Evolutionary conservation across 1,284 basidiomycete species (phyloP), one percentile per base, ranked within the genome.

Genomic region (Xanthoconium separans): DNA sequence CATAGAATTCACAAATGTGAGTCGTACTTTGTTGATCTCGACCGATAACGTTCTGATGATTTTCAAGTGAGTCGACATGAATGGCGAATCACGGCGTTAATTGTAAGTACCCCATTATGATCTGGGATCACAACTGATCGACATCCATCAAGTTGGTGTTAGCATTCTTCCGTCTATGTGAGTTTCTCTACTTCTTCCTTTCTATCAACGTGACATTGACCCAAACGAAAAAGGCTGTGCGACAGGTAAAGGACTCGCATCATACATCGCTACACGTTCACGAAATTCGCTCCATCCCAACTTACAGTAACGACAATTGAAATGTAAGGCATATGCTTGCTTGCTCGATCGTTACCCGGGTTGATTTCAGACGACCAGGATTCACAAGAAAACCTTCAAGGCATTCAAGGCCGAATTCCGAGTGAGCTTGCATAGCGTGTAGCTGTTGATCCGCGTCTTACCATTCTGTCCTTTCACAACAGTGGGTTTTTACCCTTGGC

Each of bases 401-500:
- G 58, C 51, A 6, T 72, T 72, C 54, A 70, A 56, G 50, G 54
- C 50, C 7, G 31, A 60, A 11, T 66, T 65, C 20, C 51, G 58
- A 53, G 69, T 71, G 36, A 56, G 69, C 6, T 49, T 22, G 10
- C 5, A 5, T 27, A 4, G 2, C 6, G 15, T 30, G 16, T 27
- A 20, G 18, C 13, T 16, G n/a, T 4, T 18, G 9, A 46, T 42
- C n/a, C 22, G 16, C 13, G 18, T 36, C 50, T 49, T 46, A 57
- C 18, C 7, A 27, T 7, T 31, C 15, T 27, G 4, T 27, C 27
- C 27, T 31, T 43, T 55, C 37, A 11, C 13, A 33, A 76, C 74
- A 70, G 70, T 79, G 77, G 75, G 69, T 79, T 13, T 80, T 82
- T 54, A 82, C 82, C 0, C 68, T 73, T 4, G 83, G 82, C 3